These are phyloP conservation scores for Phaffomyces opuntiae DNA, from an alignment of 805 yeast species.

Conservation along the genomic window DNA sequence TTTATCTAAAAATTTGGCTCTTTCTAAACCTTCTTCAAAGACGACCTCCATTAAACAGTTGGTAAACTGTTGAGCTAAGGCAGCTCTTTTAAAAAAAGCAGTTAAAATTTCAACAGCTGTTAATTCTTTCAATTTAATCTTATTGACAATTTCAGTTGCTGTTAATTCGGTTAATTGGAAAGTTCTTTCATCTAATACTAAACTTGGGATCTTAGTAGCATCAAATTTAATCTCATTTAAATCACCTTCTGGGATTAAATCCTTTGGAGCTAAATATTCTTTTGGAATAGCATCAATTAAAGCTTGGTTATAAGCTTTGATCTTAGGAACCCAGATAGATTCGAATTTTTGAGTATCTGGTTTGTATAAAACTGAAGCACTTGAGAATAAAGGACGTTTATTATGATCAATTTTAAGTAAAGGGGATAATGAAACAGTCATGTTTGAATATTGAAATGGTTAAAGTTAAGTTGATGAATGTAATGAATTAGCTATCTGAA, in stretches of 20 bases:
- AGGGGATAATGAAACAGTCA: not conserved
- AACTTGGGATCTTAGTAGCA: conserved; percentile 17
- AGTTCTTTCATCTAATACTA: conserved; percentile 14
- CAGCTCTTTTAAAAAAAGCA: conserved; percentile 38
- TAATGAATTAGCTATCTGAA: too few species aligned
- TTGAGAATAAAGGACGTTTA: conserved; percentile 10
- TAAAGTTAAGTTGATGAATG: too few species aligned
- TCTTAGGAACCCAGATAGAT: conserved; percentile 20
- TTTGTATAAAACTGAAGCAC: conserved; percentile 3
- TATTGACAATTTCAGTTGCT: conserved; percentile 16
- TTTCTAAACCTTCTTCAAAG: conserved; percentile 52
- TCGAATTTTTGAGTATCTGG: conserved; percentile 15
- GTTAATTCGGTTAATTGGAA: conserved; percentile 17
- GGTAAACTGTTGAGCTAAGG: conserved; percentile 56
- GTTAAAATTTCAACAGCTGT: conserved; percentile 15
- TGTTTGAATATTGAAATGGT: too few species aligned
- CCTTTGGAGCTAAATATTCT: conserved; percentile 17
- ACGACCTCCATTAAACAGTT: conserved; percentile 55
- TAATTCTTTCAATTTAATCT: conserved; percentile 7
- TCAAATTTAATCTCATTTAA: conserved; percentile 17
- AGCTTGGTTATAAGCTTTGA: conserved; percentile 18
- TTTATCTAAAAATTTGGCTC: conserved; percentile 54
- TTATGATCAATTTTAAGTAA: conserved; percentile 13
- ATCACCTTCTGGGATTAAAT: conserved; percentile 15
- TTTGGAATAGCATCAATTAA: conserved; percentile 16